These are phyloP conservation scores for Chlamydomonas sp. DNA, from an alignment of 139 green algal genomes.

Conservation along the genomic window DNA sequence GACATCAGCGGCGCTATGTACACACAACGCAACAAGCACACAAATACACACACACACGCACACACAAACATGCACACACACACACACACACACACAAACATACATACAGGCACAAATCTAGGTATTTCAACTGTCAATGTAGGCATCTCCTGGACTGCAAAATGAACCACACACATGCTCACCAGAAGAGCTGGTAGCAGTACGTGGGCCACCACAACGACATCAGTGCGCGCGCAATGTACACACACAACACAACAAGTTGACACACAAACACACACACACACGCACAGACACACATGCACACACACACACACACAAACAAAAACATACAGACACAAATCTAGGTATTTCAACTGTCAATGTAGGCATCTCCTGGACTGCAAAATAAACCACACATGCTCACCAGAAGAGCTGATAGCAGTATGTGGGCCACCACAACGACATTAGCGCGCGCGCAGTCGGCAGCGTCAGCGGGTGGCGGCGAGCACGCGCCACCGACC, in stretches of 20 bases:
- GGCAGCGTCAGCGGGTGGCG: neutral
- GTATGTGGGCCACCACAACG: neutral
- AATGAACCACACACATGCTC: too few species aligned
- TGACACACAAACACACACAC: neutral
- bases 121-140: constrained; percentile 6
- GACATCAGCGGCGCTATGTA: too few species aligned
- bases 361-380: neutral
- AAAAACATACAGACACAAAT: neutral
- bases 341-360: constrained; percentile 5
- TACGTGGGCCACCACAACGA: too few species aligned
- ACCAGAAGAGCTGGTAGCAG: too few species aligned
- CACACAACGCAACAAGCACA: too few species aligned
- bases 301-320: neutral
- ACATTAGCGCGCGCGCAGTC: neutral
- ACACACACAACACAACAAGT: too few species aligned
- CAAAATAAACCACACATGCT: neutral
- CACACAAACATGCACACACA: neutral
- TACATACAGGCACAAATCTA: neutral
- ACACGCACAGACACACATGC: neutral
- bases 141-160: neutral
- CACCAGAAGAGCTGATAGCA: neutral
- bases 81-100: neutral
- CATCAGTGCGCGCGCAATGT: too few species aligned
- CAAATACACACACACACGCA: neutral
- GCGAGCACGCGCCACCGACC: too few species aligned